Conservation (phyloP, 768 basidiomycete genomes). For the Peribolospora baueri region DNA sequence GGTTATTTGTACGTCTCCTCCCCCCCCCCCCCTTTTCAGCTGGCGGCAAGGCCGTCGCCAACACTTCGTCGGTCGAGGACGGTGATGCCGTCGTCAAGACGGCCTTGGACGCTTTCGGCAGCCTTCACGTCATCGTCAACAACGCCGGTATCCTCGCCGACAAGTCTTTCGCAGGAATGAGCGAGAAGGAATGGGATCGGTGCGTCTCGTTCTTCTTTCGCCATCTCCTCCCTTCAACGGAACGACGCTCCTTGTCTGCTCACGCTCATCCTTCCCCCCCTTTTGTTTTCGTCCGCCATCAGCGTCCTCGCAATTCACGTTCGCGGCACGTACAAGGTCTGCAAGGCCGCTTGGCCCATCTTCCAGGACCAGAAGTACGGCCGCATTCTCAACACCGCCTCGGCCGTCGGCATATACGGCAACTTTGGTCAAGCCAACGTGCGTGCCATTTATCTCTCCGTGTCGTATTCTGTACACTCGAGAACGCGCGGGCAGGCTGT, state of each 20-base stretch:
- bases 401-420: constrained; percentile 48
- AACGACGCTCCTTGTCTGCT: too few relatives aligned
- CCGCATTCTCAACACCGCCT: constrained; percentile 80
- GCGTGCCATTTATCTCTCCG: constrained; percentile 8
- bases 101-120: constrained; percentile 65
- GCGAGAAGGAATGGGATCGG: constrained; percentile 73
- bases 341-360: constrained; percentile 79
- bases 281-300: constrained; percentile 52
- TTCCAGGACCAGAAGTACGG: constrained; percentile 95
- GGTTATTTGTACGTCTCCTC: not conserved
- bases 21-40: constrained; percentile 24
- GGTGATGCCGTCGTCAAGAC: constrained; percentile 69
- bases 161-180: constrained; percentile 67
- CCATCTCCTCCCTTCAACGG: too few relatives aligned
- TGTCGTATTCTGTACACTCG: not conserved
- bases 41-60: constrained; percentile 68
- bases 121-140: constrained; percentile 63
- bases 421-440: constrained; percentile 60
- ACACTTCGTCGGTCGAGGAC: constrained; percentile 69
- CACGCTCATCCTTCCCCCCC: too few relatives aligned
- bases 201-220: too few relatives aligned
- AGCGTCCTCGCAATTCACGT: constrained; percentile 71
- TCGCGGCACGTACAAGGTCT: constrained; percentile 59
- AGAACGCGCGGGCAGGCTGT: too few relatives aligned
- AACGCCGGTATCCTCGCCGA: constrained; percentile 40